Evolutionary conservation across 805 yeast species (phyloP), one percentile per base, ranked within the genome.

Genomic region (Hyphopichia homilentoma): DNA sequence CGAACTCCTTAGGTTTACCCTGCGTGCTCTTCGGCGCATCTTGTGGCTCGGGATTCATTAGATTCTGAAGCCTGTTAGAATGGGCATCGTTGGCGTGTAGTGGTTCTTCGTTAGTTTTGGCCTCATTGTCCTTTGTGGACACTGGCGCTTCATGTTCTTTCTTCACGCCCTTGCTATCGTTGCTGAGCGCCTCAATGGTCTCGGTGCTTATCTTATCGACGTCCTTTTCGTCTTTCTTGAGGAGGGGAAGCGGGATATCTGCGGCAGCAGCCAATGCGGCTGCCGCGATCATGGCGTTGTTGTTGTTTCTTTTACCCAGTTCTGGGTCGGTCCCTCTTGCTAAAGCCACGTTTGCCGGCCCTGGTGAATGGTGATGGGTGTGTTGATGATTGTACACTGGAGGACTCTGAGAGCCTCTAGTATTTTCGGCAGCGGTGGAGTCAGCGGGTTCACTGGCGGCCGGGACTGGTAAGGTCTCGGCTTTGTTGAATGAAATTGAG

Each of bases 241-340:
- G 32, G 32, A 64, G 46, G 1, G 88, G 88, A 21, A 84, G 51
- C 1, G 93, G 93, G 9, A 77, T 71, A 9, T 79, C 84, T 2
- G 89, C 89, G 0, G 90, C 93, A 0, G 84, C 86, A 3, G 88
- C 87, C 31, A 84, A 61, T 0, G 90, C 90, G 6, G 89, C 90
- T 1, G 93, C 93, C 0, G 90, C 93, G 6, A 83, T 81, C 45
- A 72, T 68, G 0, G 84, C 86, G 45, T 78, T 73, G 30, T 58
- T 59, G 20, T 46, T 55, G 32, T 54, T 60, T 28, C 67, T 35
- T 35, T 54, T 53, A 1, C 65, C 62, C 11, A 59, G 54, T 38
- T 52, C 54, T 18, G 53, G 47, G 38, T 57, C 59, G 29, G 58
- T 60, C 1, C 70, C 71, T 19, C 69, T 47, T 4, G 60, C 45